Conservation (phyloP, 129 eudicot genomes). For the Cynara cardunculus region DNA sequence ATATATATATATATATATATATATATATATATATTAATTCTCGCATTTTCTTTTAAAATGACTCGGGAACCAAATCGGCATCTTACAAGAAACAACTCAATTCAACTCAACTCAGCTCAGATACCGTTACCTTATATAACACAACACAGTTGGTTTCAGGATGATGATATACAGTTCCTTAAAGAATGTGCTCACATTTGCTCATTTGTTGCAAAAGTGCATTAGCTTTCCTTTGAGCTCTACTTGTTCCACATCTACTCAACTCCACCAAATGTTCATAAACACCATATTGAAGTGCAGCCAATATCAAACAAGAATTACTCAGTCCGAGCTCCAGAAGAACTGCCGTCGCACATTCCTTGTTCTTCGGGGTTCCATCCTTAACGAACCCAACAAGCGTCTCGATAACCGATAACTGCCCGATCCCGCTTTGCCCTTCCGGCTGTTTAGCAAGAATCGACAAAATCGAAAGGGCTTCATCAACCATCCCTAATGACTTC, state of each 20-base stretch:
- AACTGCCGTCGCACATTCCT: slow-evolving; percentile 78
- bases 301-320: slow-evolving; percentile 48
- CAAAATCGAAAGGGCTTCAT: slow-evolving; percentile 67
- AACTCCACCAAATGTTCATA: slow-evolving; percentile 59
- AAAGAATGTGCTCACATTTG: slow-evolving; percentile 64
- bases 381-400: slow-evolving; percentile 52
- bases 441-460: slow-evolving; percentile 57
- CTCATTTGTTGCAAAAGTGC: slow-evolving; percentile 64
- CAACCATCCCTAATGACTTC: slow-evolving; percentile 58
- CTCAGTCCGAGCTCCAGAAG: slow-evolving; percentile 54
- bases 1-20: too few species aligned
- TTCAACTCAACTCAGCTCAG: too few species aligned
- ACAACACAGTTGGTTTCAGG: too few species aligned
- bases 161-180: too few species aligned
- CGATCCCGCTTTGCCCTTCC: slow-evolving; percentile 61
- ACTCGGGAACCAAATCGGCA: too few species aligned
- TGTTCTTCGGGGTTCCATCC: slow-evolving; percentile 71
- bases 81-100: too few species aligned
- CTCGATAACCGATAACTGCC: slow-evolving; percentile 47
- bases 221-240: slow-evolving; percentile 80
- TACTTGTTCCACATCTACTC: slow-evolving; percentile 48
- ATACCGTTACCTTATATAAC: too few species aligned
- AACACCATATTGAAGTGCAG: slow-evolving; percentile 72
- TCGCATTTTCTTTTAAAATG: too few species aligned
- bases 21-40: too few species aligned